Evolutionary conservation across 1,284 basidiomycete genomes (phyloP).

Genomic region (Heterobasidion occidentale): DNA sequence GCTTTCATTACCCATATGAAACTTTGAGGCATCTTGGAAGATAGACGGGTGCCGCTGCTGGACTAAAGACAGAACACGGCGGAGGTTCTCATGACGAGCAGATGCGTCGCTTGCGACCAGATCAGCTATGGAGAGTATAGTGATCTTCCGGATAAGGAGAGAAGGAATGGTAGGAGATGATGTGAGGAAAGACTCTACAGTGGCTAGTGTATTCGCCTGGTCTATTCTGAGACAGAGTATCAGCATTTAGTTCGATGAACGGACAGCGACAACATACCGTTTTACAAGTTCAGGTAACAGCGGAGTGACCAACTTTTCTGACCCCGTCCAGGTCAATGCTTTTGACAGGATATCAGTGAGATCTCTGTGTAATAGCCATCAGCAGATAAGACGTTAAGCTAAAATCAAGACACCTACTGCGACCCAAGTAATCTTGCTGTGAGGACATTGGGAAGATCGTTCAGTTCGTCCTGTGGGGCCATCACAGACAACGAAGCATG

Average conservation of each 20-base stretch:
- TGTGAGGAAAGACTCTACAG: not conserved
- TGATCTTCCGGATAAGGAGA: conserved; percentile 27
- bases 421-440: conserved; percentile 33
- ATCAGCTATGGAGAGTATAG: conserved; percentile 26
- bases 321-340: conserved; percentile 38
- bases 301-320: conserved; percentile 53
- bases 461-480: conserved; percentile 44
- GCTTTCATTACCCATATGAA: conserved; percentile 28
- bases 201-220: not conserved
- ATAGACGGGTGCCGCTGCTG: conserved; percentile 47
- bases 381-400: conserved; percentile 10
- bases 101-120: conserved; percentile 16
- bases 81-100: conserved; percentile 7
- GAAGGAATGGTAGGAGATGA: conserved; percentile 23
- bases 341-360: conserved; percentile 39
- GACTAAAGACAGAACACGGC: conserved; percentile 29
- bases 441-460: conserved; percentile 33
- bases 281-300: conserved; percentile 36
- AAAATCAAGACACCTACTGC: conserved; percentile 29
- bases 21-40: conserved; percentile 34
- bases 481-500: conserved; percentile 53
- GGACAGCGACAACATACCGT: conserved; percentile 24
- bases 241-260: not conserved
- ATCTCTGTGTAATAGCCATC: conserved; percentile 28
- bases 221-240: not conserved